These are phyloP conservation scores for Pseudognaphalium luteoalbum DNA, from an alignment of 129 eudicot species.

Conservation along the genomic window DNA sequence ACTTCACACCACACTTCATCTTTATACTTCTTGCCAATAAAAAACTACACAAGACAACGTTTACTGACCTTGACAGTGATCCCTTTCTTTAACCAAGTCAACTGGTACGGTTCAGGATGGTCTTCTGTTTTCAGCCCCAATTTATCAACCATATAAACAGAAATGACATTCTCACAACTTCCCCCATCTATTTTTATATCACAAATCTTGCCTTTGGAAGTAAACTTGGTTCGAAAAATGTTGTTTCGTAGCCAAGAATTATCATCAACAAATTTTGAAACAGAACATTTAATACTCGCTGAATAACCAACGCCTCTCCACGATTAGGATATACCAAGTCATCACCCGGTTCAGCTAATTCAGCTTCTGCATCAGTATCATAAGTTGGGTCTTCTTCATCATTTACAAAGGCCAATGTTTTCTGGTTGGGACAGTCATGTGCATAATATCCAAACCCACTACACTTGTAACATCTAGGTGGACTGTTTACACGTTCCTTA, in stretches of 20 bases:
- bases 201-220: neutral
- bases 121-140: neutral
- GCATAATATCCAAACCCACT: no score
- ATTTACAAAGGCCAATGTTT: neutral
- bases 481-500: no score
- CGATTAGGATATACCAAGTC: no score
- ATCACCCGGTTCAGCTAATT: neutral
- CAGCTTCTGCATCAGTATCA: neutral
- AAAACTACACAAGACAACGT: no score
- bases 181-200: neutral
- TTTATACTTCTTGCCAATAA: no score
- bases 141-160: neutral
- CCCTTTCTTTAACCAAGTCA: neutral
- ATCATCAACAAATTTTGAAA: no score
- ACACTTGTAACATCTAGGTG: no score
- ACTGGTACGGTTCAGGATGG: neutral
- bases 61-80: neutral
- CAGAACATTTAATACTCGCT: neutral
- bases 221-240: no score
- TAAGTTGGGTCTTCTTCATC: neutral
- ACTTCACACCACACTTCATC: neutral
- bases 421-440: neutral
- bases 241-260: no score
- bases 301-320: no score
- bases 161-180: neutral